Evolutionary conservation across 2,329 filamentous ascomycete genomes (phyloP), one percentile per base, ranked within the genome.

Genomic region (Cladosporium phlei): DNA sequence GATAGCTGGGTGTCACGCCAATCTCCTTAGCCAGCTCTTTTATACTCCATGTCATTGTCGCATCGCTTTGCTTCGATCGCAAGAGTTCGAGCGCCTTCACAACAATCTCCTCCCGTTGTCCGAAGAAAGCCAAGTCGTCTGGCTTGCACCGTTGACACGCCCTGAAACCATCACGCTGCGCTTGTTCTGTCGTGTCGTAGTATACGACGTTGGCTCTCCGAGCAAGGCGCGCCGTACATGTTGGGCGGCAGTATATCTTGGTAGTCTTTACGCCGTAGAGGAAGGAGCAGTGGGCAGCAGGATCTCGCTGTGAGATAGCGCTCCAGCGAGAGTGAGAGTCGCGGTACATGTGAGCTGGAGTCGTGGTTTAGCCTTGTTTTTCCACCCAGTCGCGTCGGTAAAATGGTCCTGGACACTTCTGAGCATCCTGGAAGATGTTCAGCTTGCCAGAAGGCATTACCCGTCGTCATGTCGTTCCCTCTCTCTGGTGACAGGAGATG

Each of bases 191-290:
- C 0, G 65, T 69, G 12, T 70, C 59, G 61, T 72, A 80, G 62
- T 82, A 84, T 24, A 67, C 63, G 24, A 86, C 69, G 16, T 77
- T 75, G 9, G 77, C 71, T n/a, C 77, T 69, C 2, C 72, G 68
- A 2, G 77, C 74, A 11, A 86, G 72, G n/a, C 79, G 74, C 3
- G 76, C 73, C 12, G 75, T 74, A 59, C 80, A 84, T 16, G 72
- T 78, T 1, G 80, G 79, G 1, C 79, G 73, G 59, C 80, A 83
- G 63, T 79, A 83, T 40, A 79, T 77, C 34, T 66, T 69, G 3
- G 77, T 80, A 1, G 75, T 75, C 44, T 69, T 68, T n/a, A 80
- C 76, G 14, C 66, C 70, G 64, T 80, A 80, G 51, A 80, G 68
- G 61, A 80, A 80, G 22, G 60, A 64, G 37, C 66, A 37, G 14